Base-by-base conservation (phyloP, 1,284 basidiomycete genomes). In the Melampsora allii-populina region DNA sequence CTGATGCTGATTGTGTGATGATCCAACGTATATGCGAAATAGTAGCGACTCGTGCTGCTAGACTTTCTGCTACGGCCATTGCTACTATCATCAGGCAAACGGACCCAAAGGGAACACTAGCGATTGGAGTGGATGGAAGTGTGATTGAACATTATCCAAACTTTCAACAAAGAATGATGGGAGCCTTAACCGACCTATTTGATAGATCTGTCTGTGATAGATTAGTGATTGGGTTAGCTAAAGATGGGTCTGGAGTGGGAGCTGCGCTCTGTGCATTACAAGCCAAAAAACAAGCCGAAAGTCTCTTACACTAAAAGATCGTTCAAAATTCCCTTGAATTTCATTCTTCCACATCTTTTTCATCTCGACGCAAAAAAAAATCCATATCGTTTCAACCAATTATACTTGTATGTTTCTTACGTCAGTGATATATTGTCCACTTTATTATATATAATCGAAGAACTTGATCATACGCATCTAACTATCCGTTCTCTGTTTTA, bases 171-270 rank as follows among this genome's bases (percentile, higher is more conserved):
- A 86, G 86, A 14, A 84, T 97, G 76, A 86, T 91, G 39, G 86
- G 88, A 61, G 89, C 92, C 0, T 82, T 98, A 64, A 83, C 86
- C n/a, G 82, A 84, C 1, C 80, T 98, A 42, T 86, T 98, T 12
- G 94, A 95, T 6, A 84, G 87, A 53, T 86, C 91, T 53, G 87
- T 89, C 4, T 92, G 93, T 83, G 85, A 86, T 79, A 84, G 87
- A 46, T 87, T 96, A 6, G 86, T 89, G 76, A 91, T 98, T 78
- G 94, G 92, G 27, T 82, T 97, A 78, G 95, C 95, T 4, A 98
- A 96, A 83, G 96, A 98, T 80, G 95, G 96, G 29, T 94, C 91
- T 80, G 96, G 95, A 67, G 93, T 95, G 50, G 95, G 95, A 80
- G 92, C 92, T 94, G 82, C 82, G 89, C 81, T 76, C n/a, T 76